Conservation (phyloP, 495 filamentous ascomycete genomes). For the Clavariopsis aquatica region DNA sequence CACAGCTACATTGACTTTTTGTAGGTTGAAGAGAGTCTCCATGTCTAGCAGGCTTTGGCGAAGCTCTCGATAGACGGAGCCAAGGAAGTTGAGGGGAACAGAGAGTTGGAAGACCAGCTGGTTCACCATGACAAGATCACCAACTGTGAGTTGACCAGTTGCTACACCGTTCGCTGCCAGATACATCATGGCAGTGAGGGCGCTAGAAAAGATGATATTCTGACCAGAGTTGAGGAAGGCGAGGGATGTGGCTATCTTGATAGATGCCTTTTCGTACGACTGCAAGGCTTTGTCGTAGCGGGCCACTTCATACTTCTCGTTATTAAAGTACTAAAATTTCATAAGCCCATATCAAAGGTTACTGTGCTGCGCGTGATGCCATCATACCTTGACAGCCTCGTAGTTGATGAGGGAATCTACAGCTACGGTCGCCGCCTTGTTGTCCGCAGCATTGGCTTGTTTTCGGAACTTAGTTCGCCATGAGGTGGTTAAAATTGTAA, state of each 20-base stretch:
- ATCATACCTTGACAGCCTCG: conserved; percentile 77
- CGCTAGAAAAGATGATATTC: conserved; percentile 93
- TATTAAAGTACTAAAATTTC: conserved; percentile 78
- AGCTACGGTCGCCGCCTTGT: conserved; percentile 89
- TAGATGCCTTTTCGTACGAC: conserved; percentile 87
- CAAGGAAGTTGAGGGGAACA: conserved; percentile 93
- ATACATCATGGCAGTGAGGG: conserved; percentile 98
- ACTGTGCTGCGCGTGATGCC: not conserved
- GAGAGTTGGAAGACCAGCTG: conserved; percentile 98
- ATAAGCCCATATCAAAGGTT: no score
- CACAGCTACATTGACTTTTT: conserved; percentile 92
- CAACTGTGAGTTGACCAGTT: conserved; percentile 78
- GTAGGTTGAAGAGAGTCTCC: conserved; percentile 98
- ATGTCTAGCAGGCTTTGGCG: conserved; percentile 93
- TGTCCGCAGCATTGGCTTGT: conserved; percentile 93
- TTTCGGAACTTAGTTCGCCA: conserved; percentile 97
- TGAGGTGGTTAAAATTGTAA: conserved; percentile 91
- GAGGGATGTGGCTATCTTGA: conserved; percentile 92
- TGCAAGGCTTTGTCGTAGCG: conserved; percentile 87
- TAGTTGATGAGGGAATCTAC: conserved; percentile 98
- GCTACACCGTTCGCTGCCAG: conserved; percentile 87
- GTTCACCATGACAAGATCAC: conserved; percentile 97
- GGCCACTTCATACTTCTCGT: conserved; percentile 88
- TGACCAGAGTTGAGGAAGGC: conserved; percentile 97
- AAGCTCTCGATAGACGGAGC: conserved; percentile 92